Base-by-base conservation (phyloP, 1,284 basidiomycete species). In the Sanghuangporus weigelae region DNA sequence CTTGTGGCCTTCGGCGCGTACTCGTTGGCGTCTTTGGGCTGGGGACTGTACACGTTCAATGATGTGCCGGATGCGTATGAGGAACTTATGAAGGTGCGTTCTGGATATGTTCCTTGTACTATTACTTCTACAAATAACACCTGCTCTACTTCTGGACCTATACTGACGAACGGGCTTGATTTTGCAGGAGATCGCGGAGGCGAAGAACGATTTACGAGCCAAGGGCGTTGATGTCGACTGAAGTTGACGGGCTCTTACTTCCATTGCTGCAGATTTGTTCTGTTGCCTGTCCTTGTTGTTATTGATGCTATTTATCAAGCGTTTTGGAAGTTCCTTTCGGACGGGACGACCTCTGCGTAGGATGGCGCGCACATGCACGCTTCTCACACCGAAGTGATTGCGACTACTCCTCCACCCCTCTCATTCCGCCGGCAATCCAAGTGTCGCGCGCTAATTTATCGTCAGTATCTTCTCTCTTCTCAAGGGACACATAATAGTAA, bases 61-160 rank as follows among this genome's bases (percentile, higher is more conserved):
- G 81, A 84, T 66, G 80, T 78, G 66, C 80, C 79, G n/a, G 80
- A 81, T 50, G 82, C 82, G 46, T 81, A 83, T 69, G 73, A 78
- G 59, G 78, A 78, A 63, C 71, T 84, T 44, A 72, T 82, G 57
- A 69, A 67, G 65, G 82, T 79, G 57, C 63, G 78, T 69, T 14
- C 16, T 2, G 1, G 5, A 42, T 6, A 42, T 2, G 26, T 31
- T 31, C 3, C 26, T 31, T 31, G 23, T 21, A 19, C 26, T 21
- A 42, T 11, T 7, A 10, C 44, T 14, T 26, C 38, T 36, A 42
- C 21, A 31, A 31, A 38, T 54, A 26, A 35, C 21, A n/a, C 3
- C 39, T n/a, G n/a, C 38, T 58, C 56, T 42, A 40, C 21, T 59
- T 48, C 26, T 59, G 5, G 11, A 48, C 38, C 26, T 21, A 36